Conservation (phyloP, 495 filamentous ascomycete genomes). For the Xylaria venustula region DNA sequence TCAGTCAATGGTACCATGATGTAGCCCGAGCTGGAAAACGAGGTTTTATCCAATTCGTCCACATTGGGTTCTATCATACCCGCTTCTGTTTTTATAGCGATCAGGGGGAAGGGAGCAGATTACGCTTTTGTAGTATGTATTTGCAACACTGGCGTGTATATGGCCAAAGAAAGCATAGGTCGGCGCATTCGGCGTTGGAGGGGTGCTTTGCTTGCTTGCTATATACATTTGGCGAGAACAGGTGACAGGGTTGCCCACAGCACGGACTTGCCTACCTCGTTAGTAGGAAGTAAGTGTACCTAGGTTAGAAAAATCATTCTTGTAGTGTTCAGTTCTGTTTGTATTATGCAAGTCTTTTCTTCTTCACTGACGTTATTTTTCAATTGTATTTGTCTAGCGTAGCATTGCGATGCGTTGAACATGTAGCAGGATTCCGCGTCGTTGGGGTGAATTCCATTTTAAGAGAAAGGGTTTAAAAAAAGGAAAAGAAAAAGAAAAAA, state of each 20-base stretch:
- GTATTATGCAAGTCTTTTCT: too few relatives aligned
- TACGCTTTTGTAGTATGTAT: constrained; percentile 12
- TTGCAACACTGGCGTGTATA: background rate
- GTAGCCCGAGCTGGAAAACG: background rate
- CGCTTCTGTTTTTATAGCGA: background rate
- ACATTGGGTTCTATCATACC: background rate
- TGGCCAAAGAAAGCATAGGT: background rate
- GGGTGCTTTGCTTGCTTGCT: too few relatives aligned
- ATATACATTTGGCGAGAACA: background rate
- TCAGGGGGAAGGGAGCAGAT: background rate
- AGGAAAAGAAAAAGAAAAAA: too few relatives aligned
- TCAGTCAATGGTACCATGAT: background rate
- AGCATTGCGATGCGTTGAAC: too few relatives aligned
- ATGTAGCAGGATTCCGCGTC: too few relatives aligned
- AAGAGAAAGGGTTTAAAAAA: too few relatives aligned
- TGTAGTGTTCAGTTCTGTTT: too few relatives aligned
- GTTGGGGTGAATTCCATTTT: too few relatives aligned
- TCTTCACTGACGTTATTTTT: too few relatives aligned
- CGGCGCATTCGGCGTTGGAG: background rate
- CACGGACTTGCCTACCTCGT: background rate
- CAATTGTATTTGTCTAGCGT: too few relatives aligned
- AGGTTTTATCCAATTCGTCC: background rate
- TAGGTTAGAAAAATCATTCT: too few relatives aligned
- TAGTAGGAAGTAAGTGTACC: background rate
- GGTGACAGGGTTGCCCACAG: background rate